phyloP scores from a whole-genome alignment of 495 filamentous ascomycete genomes.

The Apodospora peruviana region DNA sequence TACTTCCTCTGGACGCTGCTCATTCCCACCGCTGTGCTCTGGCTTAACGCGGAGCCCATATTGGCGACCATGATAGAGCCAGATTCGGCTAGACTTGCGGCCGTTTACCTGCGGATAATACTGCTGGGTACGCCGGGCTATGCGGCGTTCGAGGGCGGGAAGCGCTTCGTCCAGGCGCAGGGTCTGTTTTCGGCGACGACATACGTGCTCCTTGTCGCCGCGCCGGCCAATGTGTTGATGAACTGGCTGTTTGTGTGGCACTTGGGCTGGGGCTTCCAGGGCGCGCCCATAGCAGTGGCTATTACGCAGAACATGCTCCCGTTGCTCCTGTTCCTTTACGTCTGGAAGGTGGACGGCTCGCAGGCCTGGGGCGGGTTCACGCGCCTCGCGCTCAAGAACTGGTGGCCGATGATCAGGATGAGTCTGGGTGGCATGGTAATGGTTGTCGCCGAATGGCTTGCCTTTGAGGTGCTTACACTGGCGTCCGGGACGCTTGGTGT shows the following conservation, averaged over 20 bases:
- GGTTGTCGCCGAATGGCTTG: slow-evolving; percentile 87
- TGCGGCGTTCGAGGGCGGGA: slow-evolving; percentile 63
- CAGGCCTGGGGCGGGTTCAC: slow-evolving; percentile 88
- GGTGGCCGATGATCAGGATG: slow-evolving; percentile 79
- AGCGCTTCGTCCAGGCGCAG: slow-evolving; percentile 69
- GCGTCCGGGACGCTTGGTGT: slow-evolving; percentile 66
- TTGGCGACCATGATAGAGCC: slow-evolving; percentile 53
- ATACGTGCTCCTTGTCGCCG: slow-evolving; percentile 60
- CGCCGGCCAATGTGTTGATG: slow-evolving; percentile 60
- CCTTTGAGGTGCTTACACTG: slow-evolving; percentile 75
- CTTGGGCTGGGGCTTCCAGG: slow-evolving; percentile 73
- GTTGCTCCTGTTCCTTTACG: slow-evolving; percentile 66
- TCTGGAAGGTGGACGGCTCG: slow-evolving; percentile 66
- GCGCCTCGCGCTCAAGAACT: slow-evolving; percentile 66
- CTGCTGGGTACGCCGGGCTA: slow-evolving; percentile 62
- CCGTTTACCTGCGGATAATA: slow-evolving; percentile 60
- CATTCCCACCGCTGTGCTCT: slow-evolving; percentile 57
- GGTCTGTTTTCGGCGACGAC: slow-evolving; percentile 65
- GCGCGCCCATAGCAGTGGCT: slow-evolving; percentile 81
- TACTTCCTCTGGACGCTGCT: slow-evolving; percentile 58
- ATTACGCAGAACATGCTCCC: slow-evolving; percentile 79
- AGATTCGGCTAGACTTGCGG: slow-evolving; percentile 58
- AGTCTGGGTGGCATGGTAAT: slow-evolving; percentile 80
- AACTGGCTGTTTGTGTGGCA: slow-evolving; percentile 72
- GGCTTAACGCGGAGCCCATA: slow-evolving; percentile 54